phyloP scores from a whole-genome alignment of 345 rosid genomes.

The Adansonia digitata region DNA sequence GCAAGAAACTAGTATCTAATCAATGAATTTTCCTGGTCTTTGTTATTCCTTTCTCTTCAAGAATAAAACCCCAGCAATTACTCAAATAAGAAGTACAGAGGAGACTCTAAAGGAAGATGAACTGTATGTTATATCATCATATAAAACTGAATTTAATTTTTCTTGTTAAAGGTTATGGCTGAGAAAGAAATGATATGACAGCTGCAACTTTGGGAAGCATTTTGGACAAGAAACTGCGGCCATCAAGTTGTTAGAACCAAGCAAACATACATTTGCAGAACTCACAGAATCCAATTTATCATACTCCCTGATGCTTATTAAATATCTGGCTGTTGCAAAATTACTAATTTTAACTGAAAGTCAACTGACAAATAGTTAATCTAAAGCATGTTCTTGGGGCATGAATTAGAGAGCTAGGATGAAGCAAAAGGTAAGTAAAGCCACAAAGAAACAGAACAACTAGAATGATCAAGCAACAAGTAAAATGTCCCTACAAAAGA shows the following conservation, averaged over 20 bases:
- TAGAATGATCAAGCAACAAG: neutral
- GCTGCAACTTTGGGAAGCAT: neutral
- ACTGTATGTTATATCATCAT: neutral
- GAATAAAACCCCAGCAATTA: neutral
- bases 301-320: too few relatives aligned
- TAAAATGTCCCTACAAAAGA: neutral
- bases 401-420: neutral
- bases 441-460: neutral
- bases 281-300: neutral
- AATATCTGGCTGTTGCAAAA: too few relatives aligned
- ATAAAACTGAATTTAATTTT: neutral
- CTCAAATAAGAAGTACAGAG: neutral
- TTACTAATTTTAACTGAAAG: too few relatives aligned
- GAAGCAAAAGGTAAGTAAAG: neutral
- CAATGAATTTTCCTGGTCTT: neutral
- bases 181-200: neutral
- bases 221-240: neutral
- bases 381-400: too few relatives aligned
- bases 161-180: neutral
- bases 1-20: neutral
- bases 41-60: neutral
- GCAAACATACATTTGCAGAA: neutral
- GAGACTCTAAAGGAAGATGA: neutral
- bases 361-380: too few relatives aligned
- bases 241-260: neutral